These are phyloP conservation scores for Globisporangium barbulae DNA, from an alignment of 352 stramenopile species.

Conservation along the genomic window DNA sequence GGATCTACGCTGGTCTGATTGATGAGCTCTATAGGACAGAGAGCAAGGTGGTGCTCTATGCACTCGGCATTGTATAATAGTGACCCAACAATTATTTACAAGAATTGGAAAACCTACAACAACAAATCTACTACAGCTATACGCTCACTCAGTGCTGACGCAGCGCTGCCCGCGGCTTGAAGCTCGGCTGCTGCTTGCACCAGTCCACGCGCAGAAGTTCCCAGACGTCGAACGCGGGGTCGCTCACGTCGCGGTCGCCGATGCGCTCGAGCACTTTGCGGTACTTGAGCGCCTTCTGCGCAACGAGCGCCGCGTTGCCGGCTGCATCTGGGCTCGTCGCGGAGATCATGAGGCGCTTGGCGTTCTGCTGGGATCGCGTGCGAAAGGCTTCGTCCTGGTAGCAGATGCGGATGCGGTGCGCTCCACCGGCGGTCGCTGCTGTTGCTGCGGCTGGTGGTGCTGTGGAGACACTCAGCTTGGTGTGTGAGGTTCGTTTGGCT, in stretches of 20 bases:
- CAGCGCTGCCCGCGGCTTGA: not conserved
- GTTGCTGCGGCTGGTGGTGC: not conserved
- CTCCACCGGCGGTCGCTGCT: not conserved
- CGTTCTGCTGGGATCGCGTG: conserved; percentile 24
- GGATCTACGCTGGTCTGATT: too few relatives aligned
- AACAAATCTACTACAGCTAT: too few relatives aligned
- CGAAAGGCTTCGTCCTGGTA: conserved; percentile 41
- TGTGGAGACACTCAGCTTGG: not conserved
- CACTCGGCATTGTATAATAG: too few relatives aligned
- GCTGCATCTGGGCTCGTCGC: conserved; percentile 16
- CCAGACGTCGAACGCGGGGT: conserved; percentile 9
- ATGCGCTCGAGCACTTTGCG: conserved; percentile 14
- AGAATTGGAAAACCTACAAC: too few relatives aligned
- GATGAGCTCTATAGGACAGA: too few relatives aligned
- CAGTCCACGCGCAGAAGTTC: conserved; percentile 14
- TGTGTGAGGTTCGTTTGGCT: not conserved
- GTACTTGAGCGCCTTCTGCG: conserved; percentile 19
- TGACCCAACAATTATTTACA: too few relatives aligned
- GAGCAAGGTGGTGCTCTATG: too few relatives aligned
- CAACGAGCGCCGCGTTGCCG: conserved; percentile 1
- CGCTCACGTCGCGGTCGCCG: conserved; percentile 1
- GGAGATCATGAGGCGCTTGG: conserved; percentile 33
- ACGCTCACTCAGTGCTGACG: not conserved
- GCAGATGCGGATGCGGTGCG: conserved; percentile 26
- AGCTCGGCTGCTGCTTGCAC: conserved; percentile 6